Base-by-base conservation (phyloP, 176 grass and related monocot species). In the Raddia distichophylla region DNA sequence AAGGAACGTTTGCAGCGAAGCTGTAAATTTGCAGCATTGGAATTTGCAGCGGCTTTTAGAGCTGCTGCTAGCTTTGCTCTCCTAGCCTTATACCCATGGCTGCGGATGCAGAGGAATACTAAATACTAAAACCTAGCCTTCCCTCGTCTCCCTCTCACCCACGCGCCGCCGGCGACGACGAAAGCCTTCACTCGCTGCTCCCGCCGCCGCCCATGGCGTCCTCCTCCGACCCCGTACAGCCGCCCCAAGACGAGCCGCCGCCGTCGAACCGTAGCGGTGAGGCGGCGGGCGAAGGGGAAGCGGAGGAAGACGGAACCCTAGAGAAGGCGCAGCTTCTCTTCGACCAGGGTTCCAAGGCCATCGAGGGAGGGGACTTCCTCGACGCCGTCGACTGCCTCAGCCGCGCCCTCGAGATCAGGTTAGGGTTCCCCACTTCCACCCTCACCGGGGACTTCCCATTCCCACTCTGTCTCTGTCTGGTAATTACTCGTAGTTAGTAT, bases 331-430 rank as follows among this genome's bases (percentile, higher is more conserved):
- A 95, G 59, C 93, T 90, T 68, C 83, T 93, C 37, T 95, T 93
- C 80, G 87, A 90, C 58, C 59, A 66, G 74, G 93, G 96, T 7
- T 95, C 96, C 44, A 95, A 90, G 72, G 93, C 96, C 50, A 93
- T 95, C 78, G 91, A 99, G 89, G 96, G 91, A 3, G 96, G 80
- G 40, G 96, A 95, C 66, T 91, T 86, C 66, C 86, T 84, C 33
- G 91, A 88, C 10, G 93, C 96, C 79, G 93, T 86, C 13, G 93
- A 99, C 86, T 91, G 84, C 67, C 91, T 99, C 80, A 93, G 96
- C 85, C 91, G 87, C 61, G 88, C 93, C 71, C 93, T 99, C 75
- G 93, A 99, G 73, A 93, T 95, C 87, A 91, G 91, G 96, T 99
- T 86, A 90, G 82, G 82, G 73, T 83, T 93, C 8, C 69, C 13